Conservation (phyloP, 306 rosid species). For the Quercus wislizeni region DNA sequence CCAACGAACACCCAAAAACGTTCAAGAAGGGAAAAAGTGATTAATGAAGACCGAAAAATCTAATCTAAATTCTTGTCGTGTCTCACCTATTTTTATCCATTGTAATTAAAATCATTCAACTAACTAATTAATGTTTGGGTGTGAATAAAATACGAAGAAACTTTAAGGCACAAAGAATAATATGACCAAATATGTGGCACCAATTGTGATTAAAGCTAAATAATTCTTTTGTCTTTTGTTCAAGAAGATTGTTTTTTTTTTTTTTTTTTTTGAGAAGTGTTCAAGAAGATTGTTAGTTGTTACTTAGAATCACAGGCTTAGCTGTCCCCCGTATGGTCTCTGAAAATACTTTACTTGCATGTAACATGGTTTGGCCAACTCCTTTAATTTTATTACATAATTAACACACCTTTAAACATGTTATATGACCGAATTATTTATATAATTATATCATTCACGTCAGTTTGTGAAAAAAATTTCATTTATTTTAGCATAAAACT, state of each 20-base stretch:
- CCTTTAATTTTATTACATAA: background rate
- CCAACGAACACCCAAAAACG: too few species aligned
- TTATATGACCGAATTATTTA: background rate
- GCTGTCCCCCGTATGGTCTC: background rate
- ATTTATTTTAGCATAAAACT: too few species aligned
- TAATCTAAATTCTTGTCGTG: background rate
- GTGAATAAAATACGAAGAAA: background rate
- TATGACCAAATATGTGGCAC: background rate
- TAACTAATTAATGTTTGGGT: background rate
- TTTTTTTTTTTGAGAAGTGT: too few species aligned
- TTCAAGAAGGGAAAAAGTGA: background rate
- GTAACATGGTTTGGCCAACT: background rate
- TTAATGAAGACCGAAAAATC: background rate
- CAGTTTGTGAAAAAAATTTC: too few species aligned
- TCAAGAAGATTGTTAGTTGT: background rate
- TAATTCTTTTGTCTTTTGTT: slow-evolving; percentile 1
- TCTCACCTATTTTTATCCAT: too few species aligned
- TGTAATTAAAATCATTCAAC: background rate
- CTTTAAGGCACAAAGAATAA: background rate
- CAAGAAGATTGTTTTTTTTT: background rate
- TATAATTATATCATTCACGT: background rate
- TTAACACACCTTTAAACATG: background rate
- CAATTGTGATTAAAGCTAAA: background rate
- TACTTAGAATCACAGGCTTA: background rate
- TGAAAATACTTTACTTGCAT: background rate